These are phyloP conservation scores for Lotus japonicus DNA, from an alignment of 306 rosid species.

Conservation along the genomic window DNA sequence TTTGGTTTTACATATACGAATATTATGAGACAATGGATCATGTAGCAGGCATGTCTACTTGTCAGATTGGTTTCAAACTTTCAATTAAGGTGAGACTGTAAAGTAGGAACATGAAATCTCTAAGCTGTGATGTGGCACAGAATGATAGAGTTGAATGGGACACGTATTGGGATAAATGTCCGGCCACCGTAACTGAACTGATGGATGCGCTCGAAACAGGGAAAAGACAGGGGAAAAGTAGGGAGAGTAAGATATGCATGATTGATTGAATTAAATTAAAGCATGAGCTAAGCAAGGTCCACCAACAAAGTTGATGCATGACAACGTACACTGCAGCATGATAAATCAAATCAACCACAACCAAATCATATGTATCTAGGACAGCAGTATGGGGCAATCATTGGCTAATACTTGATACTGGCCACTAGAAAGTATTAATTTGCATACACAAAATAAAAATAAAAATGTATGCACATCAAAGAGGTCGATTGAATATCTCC, in stretches of 20 bases:
- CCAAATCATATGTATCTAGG: not conserved
- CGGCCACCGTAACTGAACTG: constrained; percentile 13
- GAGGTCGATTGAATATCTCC: too few species aligned
- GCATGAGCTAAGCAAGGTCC: constrained; percentile 37
- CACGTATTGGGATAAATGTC: constrained; percentile 23
- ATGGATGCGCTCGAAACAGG: constrained; percentile 7
- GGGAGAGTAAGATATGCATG: constrained; percentile 29
- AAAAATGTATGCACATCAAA: too few species aligned
- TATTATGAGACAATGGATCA: too few species aligned
- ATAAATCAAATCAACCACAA: constrained; percentile 15
- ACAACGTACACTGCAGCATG: constrained; percentile 4
- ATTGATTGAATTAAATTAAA: constrained; percentile 41
- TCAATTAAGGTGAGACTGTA: not conserved
- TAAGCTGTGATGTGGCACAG: not conserved
- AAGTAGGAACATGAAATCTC: constrained; percentile 5
- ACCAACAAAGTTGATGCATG: constrained; percentile 33
- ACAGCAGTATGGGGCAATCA: constrained; percentile 23
- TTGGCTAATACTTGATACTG: constrained; percentile 17
- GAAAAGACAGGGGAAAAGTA: constrained; percentile 1
- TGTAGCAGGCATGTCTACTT: not conserved
- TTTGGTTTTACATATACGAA: too few species aligned
- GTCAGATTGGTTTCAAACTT: not conserved
- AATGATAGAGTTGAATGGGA: constrained; percentile 17
- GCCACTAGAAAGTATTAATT: not conserved
- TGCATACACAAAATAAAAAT: too few species aligned